These are phyloP conservation scores for Bipolaris oryzae DNA, from an alignment of 2,329 filamentous ascomycete species.

Conservation along the genomic window DNA sequence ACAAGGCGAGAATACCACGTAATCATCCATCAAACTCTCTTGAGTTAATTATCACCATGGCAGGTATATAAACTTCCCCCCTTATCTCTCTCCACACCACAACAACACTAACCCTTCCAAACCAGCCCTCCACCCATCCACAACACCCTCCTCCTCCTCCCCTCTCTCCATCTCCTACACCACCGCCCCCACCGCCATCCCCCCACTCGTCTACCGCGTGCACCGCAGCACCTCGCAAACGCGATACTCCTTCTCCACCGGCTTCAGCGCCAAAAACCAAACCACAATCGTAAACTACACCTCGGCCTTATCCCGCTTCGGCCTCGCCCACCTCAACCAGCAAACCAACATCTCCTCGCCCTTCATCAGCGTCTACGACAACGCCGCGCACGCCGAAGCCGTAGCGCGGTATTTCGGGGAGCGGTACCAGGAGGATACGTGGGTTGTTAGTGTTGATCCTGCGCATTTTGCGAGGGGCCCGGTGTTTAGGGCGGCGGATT, in stretches of 20 bases:
- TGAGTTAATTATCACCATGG: conserved; percentile 15
- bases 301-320: conserved; percentile 32
- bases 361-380: conserved; percentile 44
- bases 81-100: background rate
- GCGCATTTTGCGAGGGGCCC: conserved; percentile 39
- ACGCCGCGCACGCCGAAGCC: conserved; percentile 32
- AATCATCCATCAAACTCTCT: background rate
- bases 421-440: conserved; percentile 30
- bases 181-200: conserved; percentile 30
- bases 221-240: conserved; percentile 39
- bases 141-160: conserved; percentile 1
- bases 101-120: background rate
- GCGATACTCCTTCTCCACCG: conserved; percentile 36
- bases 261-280: conserved; percentile 45
- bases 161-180: conserved; percentile 3
- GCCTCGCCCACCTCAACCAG: conserved; percentile 38
- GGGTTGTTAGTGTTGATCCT: conserved; percentile 40
- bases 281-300: conserved; percentile 41
- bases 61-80: conserved; percentile 14
- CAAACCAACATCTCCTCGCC: conserved; percentile 46
- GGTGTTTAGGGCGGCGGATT: conserved; percentile 40
- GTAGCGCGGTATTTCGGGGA: conserved; percentile 31
- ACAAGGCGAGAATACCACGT: background rate
- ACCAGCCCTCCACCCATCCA: conserved; percentile 19
- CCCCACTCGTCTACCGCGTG: conserved; percentile 39